Percentiles rank a stretch among this genome's conserved stretches.
phyloP scores from a whole-genome alignment of 2,329 filamentous ascomycete genomes.

The Stemphylium lycopersici region DNA sequence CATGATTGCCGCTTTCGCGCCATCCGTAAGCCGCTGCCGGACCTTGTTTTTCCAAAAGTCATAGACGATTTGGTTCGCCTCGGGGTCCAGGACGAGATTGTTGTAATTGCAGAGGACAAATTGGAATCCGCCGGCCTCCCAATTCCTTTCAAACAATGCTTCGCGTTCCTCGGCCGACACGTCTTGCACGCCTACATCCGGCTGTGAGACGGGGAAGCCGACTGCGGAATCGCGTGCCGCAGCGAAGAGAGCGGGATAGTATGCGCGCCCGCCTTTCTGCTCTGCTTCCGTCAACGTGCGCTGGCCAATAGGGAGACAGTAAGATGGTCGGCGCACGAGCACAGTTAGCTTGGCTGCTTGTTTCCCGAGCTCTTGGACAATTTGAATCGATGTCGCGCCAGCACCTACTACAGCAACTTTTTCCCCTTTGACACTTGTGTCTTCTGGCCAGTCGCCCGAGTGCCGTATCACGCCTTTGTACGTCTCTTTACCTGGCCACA shows the following conservation, averaged over 20 bases:
- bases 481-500: slow-evolving; percentile 19
- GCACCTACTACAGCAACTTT: slow-evolving; percentile 34
- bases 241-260: not conserved
- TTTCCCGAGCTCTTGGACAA: slow-evolving; percentile 34
- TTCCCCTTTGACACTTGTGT: slow-evolving; percentile 34
- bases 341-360: slow-evolving; percentile 25
- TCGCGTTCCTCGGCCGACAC: slow-evolving; percentile 26
- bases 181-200: slow-evolving; percentile 17
- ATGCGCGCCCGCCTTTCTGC: slow-evolving; percentile 30
- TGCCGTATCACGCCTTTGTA: slow-evolving; percentile 34
- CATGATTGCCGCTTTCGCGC: slow-evolving; percentile 48
- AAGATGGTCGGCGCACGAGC: slow-evolving; percentile 30
- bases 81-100: slow-evolving; percentile 41
- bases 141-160: slow-evolving; percentile 25
- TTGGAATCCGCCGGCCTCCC: slow-evolving; percentile 49
- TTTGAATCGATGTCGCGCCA: slow-evolving; percentile 39
- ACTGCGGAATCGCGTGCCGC: not conserved
- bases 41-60: slow-evolving; percentile 57
- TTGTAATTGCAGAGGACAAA: slow-evolving; percentile 45
- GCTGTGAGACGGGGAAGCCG: slow-evolving; percentile 24
- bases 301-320: slow-evolving; percentile 37
- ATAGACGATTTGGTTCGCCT: slow-evolving; percentile 50
- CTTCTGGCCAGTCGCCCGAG: slow-evolving; percentile 42
- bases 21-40: slow-evolving; percentile 45
- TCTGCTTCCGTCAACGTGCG: slow-evolving; percentile 26